Percentiles rank a stretch among this genome's conserved stretches.
These are phyloP conservation scores for Jimgerdemannia lactiflua DNA, from an alignment of 192 early-diverging fungal genomes.

Conservation along the genomic window DNA sequence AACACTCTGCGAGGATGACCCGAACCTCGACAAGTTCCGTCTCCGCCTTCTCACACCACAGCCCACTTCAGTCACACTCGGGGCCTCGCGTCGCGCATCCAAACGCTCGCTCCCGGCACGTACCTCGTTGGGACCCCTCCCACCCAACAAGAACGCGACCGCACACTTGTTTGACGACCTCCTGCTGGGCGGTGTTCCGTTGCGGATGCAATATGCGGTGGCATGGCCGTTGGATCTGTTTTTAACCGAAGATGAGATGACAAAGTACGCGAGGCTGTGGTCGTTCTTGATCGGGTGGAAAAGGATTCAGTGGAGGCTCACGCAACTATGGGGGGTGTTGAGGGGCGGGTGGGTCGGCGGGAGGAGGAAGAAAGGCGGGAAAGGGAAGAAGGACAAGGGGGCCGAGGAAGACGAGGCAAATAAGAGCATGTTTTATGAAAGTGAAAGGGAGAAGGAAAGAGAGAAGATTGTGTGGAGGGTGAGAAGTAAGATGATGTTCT, in stretches of 20 bases:
- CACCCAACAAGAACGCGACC: not conserved
- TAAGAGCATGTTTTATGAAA: slow-evolving; percentile 7
- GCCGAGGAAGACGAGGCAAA: slow-evolving; percentile 12
- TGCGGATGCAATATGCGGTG: slow-evolving; percentile 53
- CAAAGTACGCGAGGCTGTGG: slow-evolving; percentile 58
- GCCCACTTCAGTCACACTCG: too few relatives aligned
- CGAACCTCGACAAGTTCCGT: slow-evolving; percentile 12
- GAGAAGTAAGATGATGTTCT: slow-evolving; percentile 62
- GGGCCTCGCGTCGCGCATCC: not conserved
- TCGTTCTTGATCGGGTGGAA: slow-evolving; percentile 59
- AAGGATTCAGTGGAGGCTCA: slow-evolving; percentile 52
- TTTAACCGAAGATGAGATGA: slow-evolving; percentile 54
- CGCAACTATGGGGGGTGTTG: slow-evolving; percentile 30
- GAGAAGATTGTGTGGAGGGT: slow-evolving; percentile 48
- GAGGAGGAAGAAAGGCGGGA: not conserved
- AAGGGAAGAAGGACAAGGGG: not conserved
- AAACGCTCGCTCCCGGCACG: not conserved
- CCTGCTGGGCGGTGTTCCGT: slow-evolving; percentile 43
- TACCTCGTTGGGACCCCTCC: too few relatives aligned
- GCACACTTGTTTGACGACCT: slow-evolving; percentile 41
- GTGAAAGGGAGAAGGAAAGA: slow-evolving; percentile 26
- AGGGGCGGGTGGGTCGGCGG: slow-evolving; percentile 15
- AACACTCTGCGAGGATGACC: slow-evolving; percentile 32
- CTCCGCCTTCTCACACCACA: not conserved
- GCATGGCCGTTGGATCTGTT: slow-evolving; percentile 72